Evolutionary conservation across 2,329 filamentous ascomycete genomes (phyloP), one percentile per base, ranked within the genome.

Genomic region (Diplodia scrobiculata): DNA sequence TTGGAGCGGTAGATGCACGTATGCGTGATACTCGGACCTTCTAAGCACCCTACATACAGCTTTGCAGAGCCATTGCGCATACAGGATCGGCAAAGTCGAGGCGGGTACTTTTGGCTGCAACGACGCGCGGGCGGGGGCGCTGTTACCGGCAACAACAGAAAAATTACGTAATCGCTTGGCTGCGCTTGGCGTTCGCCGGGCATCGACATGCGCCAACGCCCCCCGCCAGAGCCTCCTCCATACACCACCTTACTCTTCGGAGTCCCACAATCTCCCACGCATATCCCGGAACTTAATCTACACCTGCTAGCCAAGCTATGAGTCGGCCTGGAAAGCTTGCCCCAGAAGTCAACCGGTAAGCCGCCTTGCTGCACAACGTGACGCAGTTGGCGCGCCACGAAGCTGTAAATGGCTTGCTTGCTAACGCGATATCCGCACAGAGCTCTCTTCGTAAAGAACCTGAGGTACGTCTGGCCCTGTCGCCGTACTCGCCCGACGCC

Each of bases 401-500:
- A 50, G 68, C 69, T 67, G 68, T 64, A 69, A 70, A 68, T 67
- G 68, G 11, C 59, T 32, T 54, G 59, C 58, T 47, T 51, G 73
- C 75, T 77, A 74, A 77, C 72, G 62, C 58, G 45, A 45, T 68
- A 58, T 66, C 60, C 51, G 17, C 66, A 52, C 68, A 97, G 94
- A 89, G 94, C 95, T 89, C 91, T 99, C 84, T 98, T 98, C 87
- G 94, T 98, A 77, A 98, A 98, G 91, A 98, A 99, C 87, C 87
- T 98, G 84, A 96, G 91, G 92, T 96, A 81, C 60, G 71, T 17
- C 9, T 48, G 19, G 10, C 27, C 21, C 25, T 5, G 41, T 19
- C n/a, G 59, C 50, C 36, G 34, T 21, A 17, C 34, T n/a, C 7
- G 19, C 19, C 53, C 29, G 60, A 53, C 41, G n/a, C 29, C 25